These are phyloP conservation scores for Backusella sp. DNA, from an alignment of 192 early-diverging fungal species.

Conservation along the genomic window DNA sequence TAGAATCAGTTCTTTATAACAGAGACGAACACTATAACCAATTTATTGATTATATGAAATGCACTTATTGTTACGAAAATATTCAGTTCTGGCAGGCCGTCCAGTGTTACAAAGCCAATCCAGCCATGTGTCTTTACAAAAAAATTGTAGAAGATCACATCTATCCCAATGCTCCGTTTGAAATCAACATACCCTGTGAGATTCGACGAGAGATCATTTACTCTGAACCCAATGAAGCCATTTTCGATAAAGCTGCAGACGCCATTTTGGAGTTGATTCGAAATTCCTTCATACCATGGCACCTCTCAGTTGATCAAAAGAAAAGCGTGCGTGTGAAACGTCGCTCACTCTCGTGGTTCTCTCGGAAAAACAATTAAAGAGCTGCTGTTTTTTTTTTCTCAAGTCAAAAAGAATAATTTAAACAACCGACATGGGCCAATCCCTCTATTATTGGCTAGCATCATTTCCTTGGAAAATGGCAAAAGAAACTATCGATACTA, in stretches of 20 bases:
- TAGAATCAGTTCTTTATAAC: constrained; percentile 17
- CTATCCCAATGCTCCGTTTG: constrained; percentile 29
- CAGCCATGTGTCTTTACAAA: constrained; percentile 6
- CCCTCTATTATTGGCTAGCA: not conserved
- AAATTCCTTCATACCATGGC: constrained; percentile 21
- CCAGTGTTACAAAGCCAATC: constrained; percentile 31
- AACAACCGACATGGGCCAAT: not conserved
- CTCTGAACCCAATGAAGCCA: constrained; percentile 23
- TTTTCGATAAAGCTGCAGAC: constrained; percentile 19
- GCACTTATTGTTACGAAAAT: constrained; percentile 37
- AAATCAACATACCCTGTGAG: constrained; percentile 33
- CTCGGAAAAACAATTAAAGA: not conserved
- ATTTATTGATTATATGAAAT: constrained; percentile 3
- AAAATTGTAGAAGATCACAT: not conserved
- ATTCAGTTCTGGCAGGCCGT: constrained; percentile 38
- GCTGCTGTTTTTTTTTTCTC: not conserved
- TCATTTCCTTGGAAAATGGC: not conserved
- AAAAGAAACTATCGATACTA: not conserved
- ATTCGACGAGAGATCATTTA: constrained; percentile 30
- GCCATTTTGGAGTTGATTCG: constrained; percentile 31
- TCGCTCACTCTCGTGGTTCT: not conserved
- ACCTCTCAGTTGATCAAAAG: constrained; percentile 3
- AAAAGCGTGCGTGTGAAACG: not conserved
- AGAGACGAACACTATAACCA: constrained; percentile 5
- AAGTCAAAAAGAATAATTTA: not conserved